Evolutionary conservation across 169 alveolate genomes (phyloP).

Genomic region (Neospora caninum): DNA sequence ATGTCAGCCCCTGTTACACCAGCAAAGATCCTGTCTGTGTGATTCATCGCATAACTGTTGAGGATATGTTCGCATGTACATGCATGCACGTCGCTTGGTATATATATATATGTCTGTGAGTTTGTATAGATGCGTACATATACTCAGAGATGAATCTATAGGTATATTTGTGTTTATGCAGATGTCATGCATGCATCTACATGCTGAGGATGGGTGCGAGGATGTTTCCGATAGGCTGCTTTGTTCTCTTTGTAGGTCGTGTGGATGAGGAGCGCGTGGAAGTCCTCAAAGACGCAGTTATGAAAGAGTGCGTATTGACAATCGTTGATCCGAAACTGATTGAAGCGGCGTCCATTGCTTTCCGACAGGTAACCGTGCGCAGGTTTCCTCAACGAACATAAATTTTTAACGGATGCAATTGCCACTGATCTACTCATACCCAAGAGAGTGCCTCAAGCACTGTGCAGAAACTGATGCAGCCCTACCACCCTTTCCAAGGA

Average conservation of each 20-base stretch:
- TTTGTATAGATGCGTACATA: neutral
- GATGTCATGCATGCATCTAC: neutral
- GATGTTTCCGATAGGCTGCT: neutral
- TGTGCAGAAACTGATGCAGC: too few species aligned
- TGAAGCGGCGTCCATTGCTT: neutral
- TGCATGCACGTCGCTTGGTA: neutral
- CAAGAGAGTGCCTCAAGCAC: too few species aligned
- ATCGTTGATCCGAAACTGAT: neutral
- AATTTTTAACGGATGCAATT: too few species aligned
- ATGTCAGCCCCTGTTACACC: neutral
- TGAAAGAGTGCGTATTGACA: neutral
- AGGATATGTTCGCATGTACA: too few species aligned
- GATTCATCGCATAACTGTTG: too few species aligned
- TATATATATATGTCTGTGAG: neutral
- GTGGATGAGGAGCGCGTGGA: constrained; percentile 31
- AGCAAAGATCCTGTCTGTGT: too few species aligned
- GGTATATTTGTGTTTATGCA: neutral
- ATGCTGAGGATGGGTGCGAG: neutral
- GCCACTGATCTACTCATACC: too few species aligned
- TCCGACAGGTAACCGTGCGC: neutral
- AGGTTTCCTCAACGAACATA: too few species aligned
- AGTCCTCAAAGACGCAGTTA: neutral
- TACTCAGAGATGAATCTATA: neutral
- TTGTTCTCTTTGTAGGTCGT: neutral
- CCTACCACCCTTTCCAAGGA: too few species aligned